phyloP scores from a whole-genome alignment of 768 basidiomycete species.

The Rhizopogon vesiculosus region DNA sequence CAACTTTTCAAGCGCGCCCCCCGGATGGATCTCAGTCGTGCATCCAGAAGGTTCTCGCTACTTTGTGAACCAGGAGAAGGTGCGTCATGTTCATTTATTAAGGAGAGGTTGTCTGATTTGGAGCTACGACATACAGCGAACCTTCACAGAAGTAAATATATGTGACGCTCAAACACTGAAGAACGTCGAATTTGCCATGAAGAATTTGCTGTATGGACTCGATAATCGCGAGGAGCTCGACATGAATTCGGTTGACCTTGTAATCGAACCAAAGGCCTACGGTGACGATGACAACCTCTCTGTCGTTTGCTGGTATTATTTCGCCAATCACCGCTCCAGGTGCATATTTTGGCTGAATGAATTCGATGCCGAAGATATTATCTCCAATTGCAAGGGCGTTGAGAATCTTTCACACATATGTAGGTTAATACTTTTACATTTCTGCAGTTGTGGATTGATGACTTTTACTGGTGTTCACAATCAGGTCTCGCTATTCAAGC shows the following conservation, averaged over 20 bases:
- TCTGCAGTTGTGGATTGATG: neutral
- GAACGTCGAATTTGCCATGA: slow-evolving; percentile 32
- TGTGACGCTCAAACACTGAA: slow-evolving; percentile 28
- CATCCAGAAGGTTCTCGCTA: neutral
- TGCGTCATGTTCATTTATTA: neutral
- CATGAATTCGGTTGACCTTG: slow-evolving; percentile 32
- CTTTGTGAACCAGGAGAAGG: neutral
- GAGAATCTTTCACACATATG: slow-evolving; percentile 22
- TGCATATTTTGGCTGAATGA: slow-evolving; percentile 51
- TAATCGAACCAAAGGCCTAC: slow-evolving; percentile 35
- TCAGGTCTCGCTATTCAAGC: slow-evolving; percentile 31
- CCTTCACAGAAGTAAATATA: slow-evolving; percentile 54
- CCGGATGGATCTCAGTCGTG: neutral
- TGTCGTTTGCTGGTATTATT: slow-evolving; percentile 40
- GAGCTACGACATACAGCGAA: slow-evolving; percentile 27
- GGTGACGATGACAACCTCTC: slow-evolving; percentile 10
- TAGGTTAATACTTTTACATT: neutral
- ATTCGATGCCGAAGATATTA: slow-evolving; percentile 30
- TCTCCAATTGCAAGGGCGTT: slow-evolving; percentile 16
- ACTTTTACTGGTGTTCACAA: neutral
- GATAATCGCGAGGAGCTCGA: slow-evolving; percentile 3
- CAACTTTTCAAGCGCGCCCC: neutral
- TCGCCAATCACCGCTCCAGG: slow-evolving; percentile 41
- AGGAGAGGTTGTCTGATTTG: neutral
- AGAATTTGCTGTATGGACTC: slow-evolving; percentile 16